Percentiles rank a stretch among this genome's conserved stretches.
These are phyloP conservation scores for Neonectria magnoliae DNA, from an alignment of 2,329 filamentous ascomycete genomes.

Conservation along the genomic window DNA sequence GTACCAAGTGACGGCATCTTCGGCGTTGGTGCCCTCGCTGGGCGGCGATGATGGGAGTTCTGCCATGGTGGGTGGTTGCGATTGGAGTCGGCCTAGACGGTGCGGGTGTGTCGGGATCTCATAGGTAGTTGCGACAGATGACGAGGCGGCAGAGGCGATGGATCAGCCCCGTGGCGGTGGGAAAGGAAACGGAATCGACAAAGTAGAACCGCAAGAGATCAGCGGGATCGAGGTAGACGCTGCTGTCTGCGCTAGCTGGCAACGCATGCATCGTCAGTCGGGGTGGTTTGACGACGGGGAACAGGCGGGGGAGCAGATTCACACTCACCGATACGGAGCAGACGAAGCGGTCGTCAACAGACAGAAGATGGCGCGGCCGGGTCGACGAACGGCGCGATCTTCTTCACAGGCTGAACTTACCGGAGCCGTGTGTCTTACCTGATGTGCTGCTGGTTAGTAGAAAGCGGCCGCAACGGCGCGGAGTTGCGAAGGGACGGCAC, in stretches of 20 bases:
- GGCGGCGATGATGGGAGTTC: constrained; percentile 73
- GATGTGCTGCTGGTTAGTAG: constrained; percentile 36
- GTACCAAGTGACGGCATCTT: constrained; percentile 91
- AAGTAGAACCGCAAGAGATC: neutral
- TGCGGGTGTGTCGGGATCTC: constrained; percentile 26
- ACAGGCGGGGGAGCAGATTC: constrained; percentile 31
- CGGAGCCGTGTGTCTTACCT: constrained; percentile 27
- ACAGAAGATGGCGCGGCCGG: constrained; percentile 7
- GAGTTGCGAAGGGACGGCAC: constrained; percentile 41
- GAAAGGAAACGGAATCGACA: neutral
- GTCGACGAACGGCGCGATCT: neutral
- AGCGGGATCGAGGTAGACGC: constrained; percentile 5
- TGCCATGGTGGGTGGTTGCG: constrained; percentile 53
- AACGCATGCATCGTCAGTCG: constrained; percentile 32
- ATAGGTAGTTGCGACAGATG: constrained; percentile 24
- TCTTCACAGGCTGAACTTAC: constrained; percentile 27
- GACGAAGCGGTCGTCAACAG: constrained; percentile 21
- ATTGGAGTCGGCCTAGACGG: constrained; percentile 20
- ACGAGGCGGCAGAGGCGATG: constrained; percentile 4
- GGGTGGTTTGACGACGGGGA: constrained; percentile 18
- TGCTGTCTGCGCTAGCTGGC: constrained; percentile 24
- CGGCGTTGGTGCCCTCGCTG: constrained; percentile 62
- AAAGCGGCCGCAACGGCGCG: constrained; percentile 41
- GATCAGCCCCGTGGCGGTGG: constrained; percentile 5
- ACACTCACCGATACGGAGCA: constrained; percentile 40